Percentiles rank a stretch among this genome's conserved stretches.
Conservation (phyloP, 192 early-diverging fungal species). For the Dissophora ornata region DNA sequence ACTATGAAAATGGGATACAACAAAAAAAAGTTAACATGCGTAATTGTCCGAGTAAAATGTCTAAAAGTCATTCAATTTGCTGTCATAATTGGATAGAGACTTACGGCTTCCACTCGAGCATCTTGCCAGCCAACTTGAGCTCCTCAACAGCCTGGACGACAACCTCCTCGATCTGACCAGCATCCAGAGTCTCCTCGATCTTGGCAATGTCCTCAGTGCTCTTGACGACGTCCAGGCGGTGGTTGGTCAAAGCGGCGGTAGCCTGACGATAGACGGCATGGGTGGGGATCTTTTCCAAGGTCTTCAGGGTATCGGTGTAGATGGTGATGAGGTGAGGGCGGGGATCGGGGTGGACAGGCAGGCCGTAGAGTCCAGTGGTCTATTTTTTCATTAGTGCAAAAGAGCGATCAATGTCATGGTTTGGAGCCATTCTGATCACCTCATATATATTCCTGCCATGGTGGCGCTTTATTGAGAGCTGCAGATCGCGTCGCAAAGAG, state of each 20-base stretch:
- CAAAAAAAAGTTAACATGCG: too few species aligned
- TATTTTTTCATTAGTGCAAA: too few species aligned
- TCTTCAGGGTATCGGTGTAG: conserved; percentile 83
- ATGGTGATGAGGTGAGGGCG: conserved; percentile 86
- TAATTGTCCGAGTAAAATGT: too few species aligned
- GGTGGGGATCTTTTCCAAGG: conserved; percentile 77
- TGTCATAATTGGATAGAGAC: too few species aligned
- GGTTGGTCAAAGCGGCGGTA: conserved; percentile 78
- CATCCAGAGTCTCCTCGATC: conserved; percentile 82
- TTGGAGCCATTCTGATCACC: too few species aligned
- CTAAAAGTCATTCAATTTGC: too few species aligned
- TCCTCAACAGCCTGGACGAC: conserved; percentile 91
- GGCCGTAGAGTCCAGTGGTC: conserved; percentile 88
- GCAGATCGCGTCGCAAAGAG: not conserved
- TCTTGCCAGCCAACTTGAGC: conserved; percentile 80
- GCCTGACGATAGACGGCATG: conserved; percentile 85
- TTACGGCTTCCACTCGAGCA: conserved; percentile 89
- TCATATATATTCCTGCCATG: too few species aligned
- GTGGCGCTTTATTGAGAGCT: not conserved
- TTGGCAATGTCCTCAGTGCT: conserved; percentile 73
- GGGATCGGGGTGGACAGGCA: conserved; percentile 88
- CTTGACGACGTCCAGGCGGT: conserved; percentile 83
- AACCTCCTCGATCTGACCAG: conserved; percentile 94
- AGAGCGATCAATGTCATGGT: too few species aligned
- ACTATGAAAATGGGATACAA: conserved; percentile 42